A percentile compares a stretch with the other conserved stretches of the same genome.
Evolutionary conservation across 2,329 filamentous ascomycete genomes (phyloP).

Genomic region (Huntiella savannae): DNA sequence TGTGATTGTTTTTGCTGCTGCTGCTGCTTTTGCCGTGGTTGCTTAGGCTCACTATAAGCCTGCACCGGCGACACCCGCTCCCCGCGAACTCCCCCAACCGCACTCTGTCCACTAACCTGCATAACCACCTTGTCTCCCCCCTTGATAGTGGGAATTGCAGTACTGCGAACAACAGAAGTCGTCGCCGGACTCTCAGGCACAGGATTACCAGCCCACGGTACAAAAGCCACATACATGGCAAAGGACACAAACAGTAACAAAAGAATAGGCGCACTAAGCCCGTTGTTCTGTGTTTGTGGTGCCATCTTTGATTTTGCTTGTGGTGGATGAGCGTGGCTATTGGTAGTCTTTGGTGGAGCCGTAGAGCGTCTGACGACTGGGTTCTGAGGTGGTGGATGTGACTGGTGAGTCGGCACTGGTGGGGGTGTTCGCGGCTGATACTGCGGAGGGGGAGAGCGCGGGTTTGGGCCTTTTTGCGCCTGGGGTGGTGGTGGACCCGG

Average conservation of each 20-base stretch:
- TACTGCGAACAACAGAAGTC: not conserved
- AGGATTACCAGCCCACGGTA: slow-evolving; percentile 9
- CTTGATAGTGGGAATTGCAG: too few species aligned
- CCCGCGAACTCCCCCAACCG: too few species aligned
- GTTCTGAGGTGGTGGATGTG: too few species aligned
- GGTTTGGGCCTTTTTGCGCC: not conserved
- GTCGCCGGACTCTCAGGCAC: not conserved
- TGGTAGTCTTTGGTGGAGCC: not conserved
- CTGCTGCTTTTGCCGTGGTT: not conserved
- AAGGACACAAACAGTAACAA: slow-evolving; percentile 11
- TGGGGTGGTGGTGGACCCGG: not conserved
- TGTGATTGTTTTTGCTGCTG: not conserved
- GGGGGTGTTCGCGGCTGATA: slow-evolving; percentile 2
- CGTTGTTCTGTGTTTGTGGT: slow-evolving; percentile 7
- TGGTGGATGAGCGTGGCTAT: slow-evolving; percentile 1
- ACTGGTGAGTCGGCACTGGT: not conserved
- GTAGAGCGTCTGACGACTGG: not conserved
- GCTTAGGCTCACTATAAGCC: too few species aligned
- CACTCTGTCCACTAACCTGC: too few species aligned
- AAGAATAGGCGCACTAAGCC: slow-evolving; percentile 9
- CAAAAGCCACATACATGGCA: slow-evolving; percentile 11
- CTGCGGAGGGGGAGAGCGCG: slow-evolving; percentile 1
- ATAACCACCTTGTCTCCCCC: too few species aligned
- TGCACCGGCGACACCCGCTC: too few species aligned
- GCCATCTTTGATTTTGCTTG: not conserved